Percentiles rank a stretch among this genome's conserved stretches.
These are phyloP conservation scores for Litchi chinensis DNA, from an alignment of 345 rosid genomes.

Conservation along the genomic window DNA sequence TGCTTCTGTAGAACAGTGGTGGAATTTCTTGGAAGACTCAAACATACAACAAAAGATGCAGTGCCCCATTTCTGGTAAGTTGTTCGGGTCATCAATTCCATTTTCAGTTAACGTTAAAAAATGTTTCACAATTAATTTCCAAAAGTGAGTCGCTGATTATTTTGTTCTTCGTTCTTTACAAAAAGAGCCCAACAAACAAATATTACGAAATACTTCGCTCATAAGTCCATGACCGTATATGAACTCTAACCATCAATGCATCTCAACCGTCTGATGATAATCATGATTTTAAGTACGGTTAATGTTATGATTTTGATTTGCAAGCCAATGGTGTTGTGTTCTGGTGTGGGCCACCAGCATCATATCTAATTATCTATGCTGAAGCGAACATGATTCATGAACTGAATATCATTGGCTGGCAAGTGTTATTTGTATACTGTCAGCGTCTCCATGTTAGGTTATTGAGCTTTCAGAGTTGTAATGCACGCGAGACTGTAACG, in stretches of 20 bases:
- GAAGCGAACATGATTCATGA: background rate
- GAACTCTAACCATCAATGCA: slow-evolving; percentile 1
- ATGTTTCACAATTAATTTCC: background rate
- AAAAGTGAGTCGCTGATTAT: background rate
- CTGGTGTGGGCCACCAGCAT: slow-evolving; percentile 7
- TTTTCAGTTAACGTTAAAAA: slow-evolving; percentile 14
- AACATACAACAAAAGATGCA: background rate
- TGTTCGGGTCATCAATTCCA: background rate
- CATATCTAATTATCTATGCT: background rate
- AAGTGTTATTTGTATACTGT: background rate
- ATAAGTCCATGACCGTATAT: background rate
- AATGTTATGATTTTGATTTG: background rate
- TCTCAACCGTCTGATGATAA: slow-evolving; percentile 16
- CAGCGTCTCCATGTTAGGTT: slow-evolving; percentile 15
- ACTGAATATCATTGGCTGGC: background rate
- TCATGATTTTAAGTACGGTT: background rate
- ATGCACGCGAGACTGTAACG: slow-evolving; percentile 11
- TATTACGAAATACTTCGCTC: background rate
- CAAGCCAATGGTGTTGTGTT: background rate
- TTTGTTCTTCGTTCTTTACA: background rate
- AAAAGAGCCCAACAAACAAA: background rate
- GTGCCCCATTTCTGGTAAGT: slow-evolving; percentile 15
- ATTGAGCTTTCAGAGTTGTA: slow-evolving; percentile 5
- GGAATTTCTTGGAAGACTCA: slow-evolving; percentile 17
- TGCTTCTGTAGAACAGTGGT: background rate